Percentiles rank a stretch among this genome's conserved stretches.
These are phyloP conservation scores for Xerocomellus chrysenteron DNA, from an alignment of 768 basidiomycete species.

Conservation along the genomic window DNA sequence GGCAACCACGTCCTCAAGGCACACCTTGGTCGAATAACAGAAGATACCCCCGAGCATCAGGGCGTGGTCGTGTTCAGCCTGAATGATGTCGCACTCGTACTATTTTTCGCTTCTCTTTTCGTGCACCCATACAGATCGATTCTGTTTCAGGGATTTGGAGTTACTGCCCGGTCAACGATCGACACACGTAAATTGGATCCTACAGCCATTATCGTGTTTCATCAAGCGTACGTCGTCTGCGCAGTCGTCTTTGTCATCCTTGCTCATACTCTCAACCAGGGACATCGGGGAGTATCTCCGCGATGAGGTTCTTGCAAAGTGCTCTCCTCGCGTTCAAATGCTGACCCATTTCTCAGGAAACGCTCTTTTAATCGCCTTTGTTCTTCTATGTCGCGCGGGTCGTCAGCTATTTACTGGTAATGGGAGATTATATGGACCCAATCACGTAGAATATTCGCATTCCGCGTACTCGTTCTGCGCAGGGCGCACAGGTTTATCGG, in stretches of 20 bases:
- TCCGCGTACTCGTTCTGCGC: constrained; percentile 2
- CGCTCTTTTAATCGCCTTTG: constrained; percentile 56
- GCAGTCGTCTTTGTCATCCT: background rate
- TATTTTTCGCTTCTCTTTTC: background rate
- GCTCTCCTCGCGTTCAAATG: background rate
- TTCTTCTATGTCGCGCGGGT: background rate
- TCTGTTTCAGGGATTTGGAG: constrained; percentile 82
- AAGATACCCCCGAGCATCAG: constrained; percentile 98
- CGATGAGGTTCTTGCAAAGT: constrained; percentile 68
- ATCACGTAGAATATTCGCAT: constrained; percentile 1
- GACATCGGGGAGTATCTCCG: constrained; percentile 98
- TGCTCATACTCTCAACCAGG: constrained; percentile 39
- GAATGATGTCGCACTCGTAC: constrained; percentile 89
- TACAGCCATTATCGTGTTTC: constrained; percentile 96
- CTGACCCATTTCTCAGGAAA: constrained; percentile 53
- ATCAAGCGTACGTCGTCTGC: constrained; percentile 71
- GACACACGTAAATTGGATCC: constrained; percentile 98
- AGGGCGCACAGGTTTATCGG: constrained; percentile 19
- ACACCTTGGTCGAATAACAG: constrained; percentile 97
- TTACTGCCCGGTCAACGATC: constrained; percentile 91
- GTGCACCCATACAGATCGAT: constrained; percentile 6
- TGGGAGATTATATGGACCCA: constrained; percentile 16
- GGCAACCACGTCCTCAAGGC: constrained; percentile 99
- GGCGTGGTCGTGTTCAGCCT: constrained; percentile 97
- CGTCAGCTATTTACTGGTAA: constrained; percentile 17